A percentile compares a stretch with the other conserved stretches of the same genome.
phyloP scores from a whole-genome alignment of 306 rosid species.

The Potentilla sterilis region DNA sequence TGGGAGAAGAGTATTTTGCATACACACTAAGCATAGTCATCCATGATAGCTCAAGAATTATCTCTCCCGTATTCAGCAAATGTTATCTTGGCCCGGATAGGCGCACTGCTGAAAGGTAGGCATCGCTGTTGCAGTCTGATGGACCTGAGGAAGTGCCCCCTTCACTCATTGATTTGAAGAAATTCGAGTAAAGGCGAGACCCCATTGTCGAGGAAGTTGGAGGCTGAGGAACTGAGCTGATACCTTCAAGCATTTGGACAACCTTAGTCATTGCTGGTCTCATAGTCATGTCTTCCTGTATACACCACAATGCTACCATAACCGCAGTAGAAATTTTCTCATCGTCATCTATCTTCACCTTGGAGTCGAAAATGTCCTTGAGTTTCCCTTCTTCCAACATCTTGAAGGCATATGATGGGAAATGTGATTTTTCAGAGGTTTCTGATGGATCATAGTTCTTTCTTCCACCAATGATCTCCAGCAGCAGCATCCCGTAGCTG shows the following conservation, averaged over 20 bases:
- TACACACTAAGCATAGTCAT: constrained; percentile 9
- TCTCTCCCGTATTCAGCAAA: not conserved
- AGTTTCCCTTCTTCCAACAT: constrained; percentile 85
- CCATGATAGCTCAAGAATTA: not conserved
- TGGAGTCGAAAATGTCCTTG: constrained; percentile 49
- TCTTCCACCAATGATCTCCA: constrained; percentile 86
- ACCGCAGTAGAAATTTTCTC: constrained; percentile 48
- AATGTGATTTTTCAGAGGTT: constrained; percentile 67
- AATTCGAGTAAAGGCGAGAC: constrained; percentile 46
- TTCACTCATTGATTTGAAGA: constrained; percentile 53
- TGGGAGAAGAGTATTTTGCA: constrained; percentile 6
- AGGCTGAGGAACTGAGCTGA: constrained; percentile 57
- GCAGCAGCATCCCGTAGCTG: constrained; percentile 84
- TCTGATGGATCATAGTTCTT: constrained; percentile 62
- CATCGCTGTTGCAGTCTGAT: constrained; percentile 65
- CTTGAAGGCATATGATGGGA: constrained; percentile 74
- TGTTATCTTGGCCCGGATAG: constrained; percentile 87
- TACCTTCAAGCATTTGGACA: constrained; percentile 90
- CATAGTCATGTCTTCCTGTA: constrained; percentile 80
- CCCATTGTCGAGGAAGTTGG: constrained; percentile 52
- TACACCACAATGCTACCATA: constrained; percentile 82
- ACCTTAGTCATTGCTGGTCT: constrained; percentile 89
- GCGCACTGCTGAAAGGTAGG: constrained; percentile 62
- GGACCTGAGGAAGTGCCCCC: constrained; percentile 74
- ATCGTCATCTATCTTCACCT: constrained; percentile 37